phyloP scores from a whole-genome alignment of 2,329 filamentous ascomycete genomes.

The Fonsecaea erecta region DNA sequence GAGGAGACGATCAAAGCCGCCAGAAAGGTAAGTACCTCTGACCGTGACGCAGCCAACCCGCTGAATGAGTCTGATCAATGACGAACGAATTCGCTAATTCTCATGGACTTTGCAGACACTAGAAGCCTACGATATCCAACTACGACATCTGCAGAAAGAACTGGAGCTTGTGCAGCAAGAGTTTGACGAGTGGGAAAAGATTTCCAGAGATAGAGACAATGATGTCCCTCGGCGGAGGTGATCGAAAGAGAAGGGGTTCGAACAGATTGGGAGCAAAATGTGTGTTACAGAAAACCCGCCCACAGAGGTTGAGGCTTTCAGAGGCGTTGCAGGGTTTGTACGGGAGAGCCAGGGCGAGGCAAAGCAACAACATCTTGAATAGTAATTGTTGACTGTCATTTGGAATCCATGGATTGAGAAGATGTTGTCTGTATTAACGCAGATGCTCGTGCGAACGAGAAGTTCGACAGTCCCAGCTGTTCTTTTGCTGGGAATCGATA shows the following conservation, averaged over 20 bases:
- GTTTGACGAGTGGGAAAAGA: conserved; percentile 60
- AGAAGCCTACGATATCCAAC: conserved; percentile 56
- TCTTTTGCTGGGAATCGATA: conserved; percentile 36
- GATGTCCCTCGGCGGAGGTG: conserved; percentile 30
- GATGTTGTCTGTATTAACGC: conserved; percentile 5
- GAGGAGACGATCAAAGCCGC: conserved; percentile 64
- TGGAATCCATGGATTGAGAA: conserved; percentile 24
- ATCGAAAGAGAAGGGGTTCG: neutral
- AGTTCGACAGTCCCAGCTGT: neutral
- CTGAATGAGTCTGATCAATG: neutral
- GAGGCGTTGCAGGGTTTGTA: neutral
- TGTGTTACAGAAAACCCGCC: neutral
- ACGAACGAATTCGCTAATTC: neutral
- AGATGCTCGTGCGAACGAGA: conserved; percentile 13
- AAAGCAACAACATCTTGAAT: conserved; percentile 25
- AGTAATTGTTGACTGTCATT: conserved; percentile 20
- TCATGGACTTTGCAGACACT: conserved; percentile 47
- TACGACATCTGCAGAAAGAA: conserved; percentile 65
- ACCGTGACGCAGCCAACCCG: too few relatives aligned
- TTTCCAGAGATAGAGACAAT: conserved; percentile 30
- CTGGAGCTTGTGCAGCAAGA: conserved; percentile 63
- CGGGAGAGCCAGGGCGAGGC: neutral
- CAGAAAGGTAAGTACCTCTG: conserved; percentile 58
- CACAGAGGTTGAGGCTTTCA: too few relatives aligned
- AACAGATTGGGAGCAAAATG: neutral